Base-by-base conservation (phyloP, 352 stramenopile genomes). In the Globisporangium spinosum region DNA sequence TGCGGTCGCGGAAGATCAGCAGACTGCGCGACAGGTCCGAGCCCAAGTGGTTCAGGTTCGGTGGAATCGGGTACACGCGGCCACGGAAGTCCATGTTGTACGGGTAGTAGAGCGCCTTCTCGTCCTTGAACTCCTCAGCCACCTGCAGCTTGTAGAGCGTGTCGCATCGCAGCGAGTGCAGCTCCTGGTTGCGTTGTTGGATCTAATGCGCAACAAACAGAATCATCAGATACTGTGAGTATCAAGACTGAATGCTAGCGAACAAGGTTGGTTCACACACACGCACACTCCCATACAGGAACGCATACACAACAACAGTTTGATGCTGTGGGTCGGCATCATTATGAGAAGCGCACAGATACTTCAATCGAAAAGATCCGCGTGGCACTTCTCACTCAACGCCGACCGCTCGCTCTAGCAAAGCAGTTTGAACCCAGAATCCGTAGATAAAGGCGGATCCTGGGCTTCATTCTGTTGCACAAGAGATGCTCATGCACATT, bases 11-110 rank as follows among this genome's bases (percentile, higher is more conserved):
- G 84, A 99, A 99, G 45, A 90, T 89, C 0, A 99, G 79, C 67
- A 99, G 77, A 67, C 90, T 97, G 25, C 98, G 85, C 69, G 96
- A 99, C n/a, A 99, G 78, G 85, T 99, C 98, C 17, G 96, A 98
- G 35, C 98, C 97, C 59, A 99, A 77, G 77, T 99, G 98, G 71
- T 98, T 99, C 2, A 99, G 82, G 77, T 99, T 98, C 3, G 98
- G 98, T 60, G 98, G 97, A 12, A 99, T 91, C 59, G 98, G 97
- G 74, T 99, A 99, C 64, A 98, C 98, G 57, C 98, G 86, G 38
- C 98, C 98, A 43, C 98, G 89, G 78, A 99, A 99, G 72, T 99
- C 98, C 78, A 99, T 90, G 43, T 99, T 99, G 86, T 99, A 99
- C 45, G 98, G 98, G 73, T 98, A 99, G 80, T 98, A 99, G 27